Conservation (phyloP, 331 rosid species). For the Phaseolus coccineus region DNA sequence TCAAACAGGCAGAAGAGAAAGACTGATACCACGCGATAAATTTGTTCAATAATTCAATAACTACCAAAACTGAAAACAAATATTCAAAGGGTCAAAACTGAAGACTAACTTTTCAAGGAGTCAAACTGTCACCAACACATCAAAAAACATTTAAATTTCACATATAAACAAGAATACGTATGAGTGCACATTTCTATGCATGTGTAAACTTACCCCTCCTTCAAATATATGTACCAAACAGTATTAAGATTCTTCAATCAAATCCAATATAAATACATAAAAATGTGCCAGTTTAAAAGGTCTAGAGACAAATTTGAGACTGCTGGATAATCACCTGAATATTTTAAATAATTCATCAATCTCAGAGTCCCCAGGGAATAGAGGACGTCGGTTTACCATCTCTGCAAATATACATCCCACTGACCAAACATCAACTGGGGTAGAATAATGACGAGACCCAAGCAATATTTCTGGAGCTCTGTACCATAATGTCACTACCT, state of each 20-base stretch:
- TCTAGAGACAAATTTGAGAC: neutral
- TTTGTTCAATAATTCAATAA: slow-evolving; percentile 10
- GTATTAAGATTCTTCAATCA: slow-evolving; percentile 2
- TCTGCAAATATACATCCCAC: slow-evolving; percentile 99
- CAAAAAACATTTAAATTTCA: neutral
- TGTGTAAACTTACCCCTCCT: neutral
- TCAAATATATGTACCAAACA: neutral
- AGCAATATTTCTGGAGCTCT: slow-evolving; percentile 99
- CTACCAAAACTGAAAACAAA: neutral
- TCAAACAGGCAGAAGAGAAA: slow-evolving; percentile 18
- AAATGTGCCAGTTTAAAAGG: slow-evolving; percentile 4
- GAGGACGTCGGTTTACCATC: slow-evolving; percentile 91
- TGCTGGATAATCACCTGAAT: slow-evolving; percentile 70
- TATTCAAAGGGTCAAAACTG: neutral
- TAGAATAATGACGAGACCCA: slow-evolving; percentile 97
- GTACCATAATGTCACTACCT: slow-evolving; percentile 99
- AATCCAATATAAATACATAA: slow-evolving; percentile 2
- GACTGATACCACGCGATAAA: slow-evolving; percentile 1
- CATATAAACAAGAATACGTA: neutral
- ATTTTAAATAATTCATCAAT: slow-evolving; percentile 96
- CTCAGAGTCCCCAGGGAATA: slow-evolving; percentile 99
- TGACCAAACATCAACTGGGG: slow-evolving; percentile 99
- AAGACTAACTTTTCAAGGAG: neutral
- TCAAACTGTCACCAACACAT: slow-evolving; percentile 14
- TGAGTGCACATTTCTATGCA: fast-evolving